phyloP scores from a whole-genome alignment of 2,329 filamentous ascomycete genomes.

The Xylariales sp. region DNA sequence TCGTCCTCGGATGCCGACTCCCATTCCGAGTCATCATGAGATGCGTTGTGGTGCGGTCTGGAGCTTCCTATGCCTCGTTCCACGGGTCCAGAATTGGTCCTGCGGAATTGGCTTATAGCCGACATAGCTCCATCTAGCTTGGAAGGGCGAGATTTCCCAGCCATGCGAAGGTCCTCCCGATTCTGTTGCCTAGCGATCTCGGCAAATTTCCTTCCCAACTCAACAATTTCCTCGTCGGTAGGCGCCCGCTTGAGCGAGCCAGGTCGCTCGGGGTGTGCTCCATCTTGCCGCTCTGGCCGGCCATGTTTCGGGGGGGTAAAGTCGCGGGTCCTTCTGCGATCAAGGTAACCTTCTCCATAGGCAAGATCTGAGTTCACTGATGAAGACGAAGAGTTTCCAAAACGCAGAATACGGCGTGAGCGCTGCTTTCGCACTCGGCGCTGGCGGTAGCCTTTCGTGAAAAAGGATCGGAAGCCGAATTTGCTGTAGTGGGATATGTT shows the following conservation, averaged over 20 bases:
- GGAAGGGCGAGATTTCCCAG: conserved; percentile 33
- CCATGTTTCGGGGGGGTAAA: conserved; percentile 19
- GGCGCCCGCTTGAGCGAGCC: conserved; percentile 28
- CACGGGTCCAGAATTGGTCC: conserved; percentile 30
- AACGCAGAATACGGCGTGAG: conserved; percentile 46
- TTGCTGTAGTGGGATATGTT: conserved; percentile 58
- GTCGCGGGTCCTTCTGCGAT: conserved; percentile 28
- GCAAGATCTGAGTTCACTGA: conserved; percentile 65
- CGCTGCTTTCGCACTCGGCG: conserved; percentile 38
- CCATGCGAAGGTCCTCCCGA: conserved; percentile 40
- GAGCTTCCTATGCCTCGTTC: conserved; percentile 35
- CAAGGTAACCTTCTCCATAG: conserved; percentile 59
- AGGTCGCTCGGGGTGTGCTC: conserved; percentile 14
- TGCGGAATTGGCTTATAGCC: conserved; percentile 35
- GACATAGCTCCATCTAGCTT: conserved; percentile 34
- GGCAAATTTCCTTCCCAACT: conserved; percentile 50
- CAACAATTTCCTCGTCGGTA: conserved; percentile 54
- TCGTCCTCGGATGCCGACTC: conserved; percentile 51
- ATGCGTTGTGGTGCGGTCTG: conserved; percentile 31
- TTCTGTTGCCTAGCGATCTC: conserved; percentile 49
- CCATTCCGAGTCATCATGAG: conserved; percentile 48
- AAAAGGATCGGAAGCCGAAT: conserved; percentile 58
- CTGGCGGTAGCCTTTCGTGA: conserved; percentile 47
- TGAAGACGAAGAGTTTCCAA: conserved; percentile 61
- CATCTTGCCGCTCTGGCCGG: conserved; percentile 10